Percentiles rank a stretch among this genome's conserved stretches.
phyloP scores from a whole-genome alignment of 2,329 filamentous ascomycete genomes.

The Neonectria ditissima region DNA sequence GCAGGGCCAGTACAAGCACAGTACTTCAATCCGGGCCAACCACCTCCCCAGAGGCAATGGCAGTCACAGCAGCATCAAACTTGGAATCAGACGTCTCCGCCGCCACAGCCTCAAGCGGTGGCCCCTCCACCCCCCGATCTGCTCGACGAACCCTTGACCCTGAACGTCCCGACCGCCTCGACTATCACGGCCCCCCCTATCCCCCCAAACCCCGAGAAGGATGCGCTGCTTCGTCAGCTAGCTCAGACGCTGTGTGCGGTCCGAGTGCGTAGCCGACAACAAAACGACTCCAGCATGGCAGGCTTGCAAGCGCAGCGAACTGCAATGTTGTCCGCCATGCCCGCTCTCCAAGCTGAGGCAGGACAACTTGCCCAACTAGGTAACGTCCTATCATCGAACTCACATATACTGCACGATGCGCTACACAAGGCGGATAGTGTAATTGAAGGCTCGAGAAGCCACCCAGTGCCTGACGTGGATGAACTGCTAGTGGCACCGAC shows the following conservation, averaged over 20 bases:
- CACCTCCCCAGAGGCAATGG: slow-evolving; percentile 42
- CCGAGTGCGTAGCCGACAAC: slow-evolving; percentile 74
- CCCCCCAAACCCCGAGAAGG: slow-evolving; percentile 95
- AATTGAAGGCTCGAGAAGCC: slow-evolving; percentile 77
- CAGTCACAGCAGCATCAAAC: slow-evolving; percentile 39
- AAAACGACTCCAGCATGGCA: slow-evolving; percentile 79
- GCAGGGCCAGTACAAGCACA: slow-evolving; percentile 29
- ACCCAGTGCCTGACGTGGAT: slow-evolving; percentile 82
- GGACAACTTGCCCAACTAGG: slow-evolving; percentile 77
- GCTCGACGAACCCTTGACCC: slow-evolving; percentile 68
- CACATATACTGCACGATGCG: slow-evolving; percentile 80
- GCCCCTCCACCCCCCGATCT: slow-evolving; percentile 60
- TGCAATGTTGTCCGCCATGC: slow-evolving; percentile 78
- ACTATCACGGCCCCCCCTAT: slow-evolving; percentile 81
- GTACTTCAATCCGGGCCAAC: slow-evolving; percentile 35
- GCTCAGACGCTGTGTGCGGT: slow-evolving; percentile 76
- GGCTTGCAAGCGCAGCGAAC: slow-evolving; percentile 82
- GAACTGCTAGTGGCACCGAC: slow-evolving; percentile 94
- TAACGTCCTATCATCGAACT: slow-evolving; percentile 79
- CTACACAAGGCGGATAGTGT: slow-evolving; percentile 83
- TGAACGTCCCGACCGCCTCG: slow-evolving; percentile 61
- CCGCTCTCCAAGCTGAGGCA: slow-evolving; percentile 79
- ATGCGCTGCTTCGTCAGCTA: slow-evolving; percentile 83
- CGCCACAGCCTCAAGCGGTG: slow-evolving; percentile 36
- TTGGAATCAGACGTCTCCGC: slow-evolving; percentile 43